Evolutionary conservation across 1,284 basidiomycete species (phyloP).

Genomic region (Irpex sp.): DNA sequence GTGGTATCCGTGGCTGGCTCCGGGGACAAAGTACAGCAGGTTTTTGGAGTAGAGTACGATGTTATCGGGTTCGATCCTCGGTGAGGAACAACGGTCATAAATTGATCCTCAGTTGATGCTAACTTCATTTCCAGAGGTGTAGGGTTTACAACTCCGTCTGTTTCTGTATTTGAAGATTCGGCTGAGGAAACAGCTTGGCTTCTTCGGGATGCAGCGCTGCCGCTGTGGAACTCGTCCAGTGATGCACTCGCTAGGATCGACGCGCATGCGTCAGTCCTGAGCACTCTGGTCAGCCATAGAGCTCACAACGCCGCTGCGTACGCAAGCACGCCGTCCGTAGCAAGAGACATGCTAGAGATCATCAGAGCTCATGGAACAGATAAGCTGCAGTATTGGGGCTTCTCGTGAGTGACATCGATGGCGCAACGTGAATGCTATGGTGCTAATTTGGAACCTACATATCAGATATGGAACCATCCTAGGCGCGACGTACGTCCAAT

Average conservation of each 20-base stretch:
- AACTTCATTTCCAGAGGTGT: not conserved
- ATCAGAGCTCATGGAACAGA: conserved; percentile 21
- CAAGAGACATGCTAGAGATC: conserved; percentile 27
- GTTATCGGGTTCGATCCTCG: conserved; percentile 33
- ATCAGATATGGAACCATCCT: conserved; percentile 21
- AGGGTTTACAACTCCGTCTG: not conserved
- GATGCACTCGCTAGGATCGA: not conserved
- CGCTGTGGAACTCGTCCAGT: not conserved
- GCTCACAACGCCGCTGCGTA: not conserved
- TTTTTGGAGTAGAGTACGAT: conserved; percentile 28
- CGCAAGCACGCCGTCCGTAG: conserved; percentile 11
- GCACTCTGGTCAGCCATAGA: not conserved
- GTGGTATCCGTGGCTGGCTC: conserved; percentile 9
- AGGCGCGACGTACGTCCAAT: conserved; percentile 17
- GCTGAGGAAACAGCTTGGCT: conserved; percentile 5
- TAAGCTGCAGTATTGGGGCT: conserved; percentile 27
- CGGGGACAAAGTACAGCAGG: not conserved
- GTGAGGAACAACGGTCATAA: not conserved
- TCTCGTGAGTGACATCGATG: conserved; percentile 16
- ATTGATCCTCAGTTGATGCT: not conserved
- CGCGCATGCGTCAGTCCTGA: not conserved
- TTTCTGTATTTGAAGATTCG: not conserved
- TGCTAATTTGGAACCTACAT: not conserved
- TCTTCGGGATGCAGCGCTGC: not conserved
- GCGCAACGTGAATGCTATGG: not conserved